phyloP scores from a whole-genome alignment of 768 basidiomycete species.

The Mycena olivaceomarginata region DNA sequence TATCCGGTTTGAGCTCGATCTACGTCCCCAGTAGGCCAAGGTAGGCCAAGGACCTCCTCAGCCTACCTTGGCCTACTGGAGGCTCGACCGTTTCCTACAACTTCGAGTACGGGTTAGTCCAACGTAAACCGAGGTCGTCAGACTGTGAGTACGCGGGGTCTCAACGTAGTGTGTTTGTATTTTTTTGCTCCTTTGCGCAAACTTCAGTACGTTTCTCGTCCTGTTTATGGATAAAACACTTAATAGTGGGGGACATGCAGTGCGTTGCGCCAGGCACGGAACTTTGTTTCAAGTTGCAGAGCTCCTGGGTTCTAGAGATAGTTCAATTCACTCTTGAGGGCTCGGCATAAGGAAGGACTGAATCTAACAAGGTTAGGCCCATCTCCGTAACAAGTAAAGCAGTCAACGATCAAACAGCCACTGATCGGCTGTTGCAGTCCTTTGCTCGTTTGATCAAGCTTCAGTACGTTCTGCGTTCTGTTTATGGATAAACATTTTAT shows the following conservation, averaged over 20 bases:
- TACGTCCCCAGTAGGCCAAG: too few species aligned
- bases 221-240: neutral
- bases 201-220: neutral
- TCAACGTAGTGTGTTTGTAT: neutral
- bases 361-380: neutral
- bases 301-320: neutral
- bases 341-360: too few species aligned
- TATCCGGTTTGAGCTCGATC: too few species aligned
- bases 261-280: neutral
- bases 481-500: neutral
- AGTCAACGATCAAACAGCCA: neutral
- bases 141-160: too few species aligned
- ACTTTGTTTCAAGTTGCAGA: neutral
- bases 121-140: too few species aligned
- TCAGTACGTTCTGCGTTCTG: conserved; percentile 2
- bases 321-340: neutral
- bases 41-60: too few species aligned
- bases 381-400: too few species aligned
- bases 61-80: too few species aligned
- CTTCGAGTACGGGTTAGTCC: too few species aligned
- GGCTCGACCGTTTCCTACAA: too few species aligned
- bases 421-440: neutral
- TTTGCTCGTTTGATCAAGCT: neutral
- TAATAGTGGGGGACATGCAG: neutral
- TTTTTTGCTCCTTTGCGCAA: neutral